A percentile compares a stretch with the other conserved stretches of the same genome.
Evolutionary conservation across 139 green algal genomes (phyloP).

Genomic region (Chlorella sp.): DNA sequence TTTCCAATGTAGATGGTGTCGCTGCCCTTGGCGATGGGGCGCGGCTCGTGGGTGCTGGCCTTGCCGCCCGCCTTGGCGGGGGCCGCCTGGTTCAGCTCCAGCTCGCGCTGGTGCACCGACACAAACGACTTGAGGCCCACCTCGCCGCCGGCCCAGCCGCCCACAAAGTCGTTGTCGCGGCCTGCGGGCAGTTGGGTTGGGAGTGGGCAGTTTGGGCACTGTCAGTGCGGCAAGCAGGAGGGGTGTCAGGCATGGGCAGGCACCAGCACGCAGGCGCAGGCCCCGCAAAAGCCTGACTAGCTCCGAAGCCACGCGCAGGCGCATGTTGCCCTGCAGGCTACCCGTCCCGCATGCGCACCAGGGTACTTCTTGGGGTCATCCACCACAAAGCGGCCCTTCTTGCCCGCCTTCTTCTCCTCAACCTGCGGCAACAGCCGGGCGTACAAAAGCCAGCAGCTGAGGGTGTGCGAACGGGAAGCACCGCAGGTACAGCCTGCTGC

Average conservation of each 20-base stretch:
- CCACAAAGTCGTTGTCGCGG: constrained; percentile 29
- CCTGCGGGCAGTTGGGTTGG: background rate
- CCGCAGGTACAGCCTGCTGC: no score
- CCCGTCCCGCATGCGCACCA: no score
- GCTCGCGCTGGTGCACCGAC: constrained; percentile 23
- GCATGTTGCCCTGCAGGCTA: no score
- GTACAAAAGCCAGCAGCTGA: no score
- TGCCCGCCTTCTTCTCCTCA: constrained; percentile 4
- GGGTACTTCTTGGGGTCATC: constrained; percentile 50
- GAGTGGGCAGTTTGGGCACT: background rate
- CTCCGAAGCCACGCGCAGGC: no score
- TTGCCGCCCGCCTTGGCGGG: constrained; percentile 11
- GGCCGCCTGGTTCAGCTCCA: background rate
- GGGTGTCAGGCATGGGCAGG: background rate
- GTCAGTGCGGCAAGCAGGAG: background rate
- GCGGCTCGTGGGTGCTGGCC: background rate
- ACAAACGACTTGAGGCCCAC: constrained; percentile 79
- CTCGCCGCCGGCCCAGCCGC: constrained; percentile 90
- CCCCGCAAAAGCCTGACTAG: no score
- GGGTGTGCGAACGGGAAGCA: no score
- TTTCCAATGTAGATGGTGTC: constrained; percentile 69
- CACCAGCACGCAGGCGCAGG: background rate
- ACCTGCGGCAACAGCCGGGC: background rate
- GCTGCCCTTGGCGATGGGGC: constrained; percentile 33
- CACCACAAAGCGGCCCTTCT: constrained; percentile 38